Evolutionary conservation across 208 protist species (phyloP), one percentile per base, ranked within the genome.

Genomic region (Lotmaria passim): DNA sequence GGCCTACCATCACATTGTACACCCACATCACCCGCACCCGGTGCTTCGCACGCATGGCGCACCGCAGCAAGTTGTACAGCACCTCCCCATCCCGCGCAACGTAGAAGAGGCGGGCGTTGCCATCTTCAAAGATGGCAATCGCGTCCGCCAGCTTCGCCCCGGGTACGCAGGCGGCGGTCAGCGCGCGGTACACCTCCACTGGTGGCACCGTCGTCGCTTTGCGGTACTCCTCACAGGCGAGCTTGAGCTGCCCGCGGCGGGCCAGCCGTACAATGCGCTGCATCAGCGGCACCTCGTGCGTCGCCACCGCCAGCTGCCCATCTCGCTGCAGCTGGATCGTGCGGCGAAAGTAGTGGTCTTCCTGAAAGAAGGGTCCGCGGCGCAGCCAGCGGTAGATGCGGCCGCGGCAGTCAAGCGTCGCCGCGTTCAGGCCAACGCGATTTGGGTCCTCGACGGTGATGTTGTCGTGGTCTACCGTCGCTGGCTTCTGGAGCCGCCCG

Each of bases 371-470:
- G 10, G 93, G 93, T 4, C 90, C 83, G 47, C 93, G 89, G 10
- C 93, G 86, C 17, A 97, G 81, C 87, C 90, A 97, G 52, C 93
- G 93, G 78, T 95, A 86, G 73, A 97, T 95, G 55, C 93, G 89
- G 15, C 85, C 83, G 44, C 90, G 86, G 55, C 86, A 93, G 78
- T 91, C 90, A 2, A 97, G 78, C 34, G 93, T 95, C 19, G 90
- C 83, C n/a, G 93, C 87, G 71, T 97, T 93, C 23, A 97, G 81
- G 14, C 93, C 93, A 21, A 97, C 89, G 23, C 83, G 85, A 62
- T 95, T 95, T 21, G 86, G 82, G 69, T 97, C 93, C 50, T 93
- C 78, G 23, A 88, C 81, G n/a, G 81, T 85, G 50, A 97, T 90
- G 70, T 91, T 90, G 36, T 90, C 83, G 78, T 97, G 93, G 67